These are phyloP conservation scores for Litchi chinensis DNA, from an alignment of 345 rosid species.

Conservation along the genomic window DNA sequence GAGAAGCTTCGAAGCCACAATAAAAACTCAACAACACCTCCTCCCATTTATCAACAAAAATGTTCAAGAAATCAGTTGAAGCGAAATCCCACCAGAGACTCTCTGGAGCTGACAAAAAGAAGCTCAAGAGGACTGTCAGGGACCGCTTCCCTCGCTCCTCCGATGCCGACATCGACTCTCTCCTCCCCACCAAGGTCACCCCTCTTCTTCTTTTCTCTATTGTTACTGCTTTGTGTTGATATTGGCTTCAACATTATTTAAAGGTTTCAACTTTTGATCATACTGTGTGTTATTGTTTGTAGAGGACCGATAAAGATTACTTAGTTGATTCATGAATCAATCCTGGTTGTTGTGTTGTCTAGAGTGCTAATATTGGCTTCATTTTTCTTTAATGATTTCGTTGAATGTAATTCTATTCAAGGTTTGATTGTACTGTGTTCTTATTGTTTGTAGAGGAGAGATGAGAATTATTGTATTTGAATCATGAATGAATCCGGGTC, in stretches of 20 bases:
- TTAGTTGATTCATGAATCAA: too few species aligned
- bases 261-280: too few species aligned
- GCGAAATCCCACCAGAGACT: constrained; percentile 91
- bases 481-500: not conserved
- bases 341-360: not conserved
- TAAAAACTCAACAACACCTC: too few species aligned
- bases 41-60: constrained; percentile 14
- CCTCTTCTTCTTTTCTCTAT: not conserved
- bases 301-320: too few species aligned
- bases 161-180: constrained; percentile 66
- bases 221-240: not conserved
- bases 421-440: not conserved
- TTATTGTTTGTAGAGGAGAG: not conserved
- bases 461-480: not conserved
- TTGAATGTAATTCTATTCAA: not conserved
- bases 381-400: not conserved
- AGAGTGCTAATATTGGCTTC: not conserved
- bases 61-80: constrained; percentile 95
- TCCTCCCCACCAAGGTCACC: constrained; percentile 83
- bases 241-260: too few species aligned
- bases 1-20: too few species aligned
- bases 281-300: not conserved
- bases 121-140: constrained; percentile 70
- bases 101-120: constrained; percentile 94
- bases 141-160: constrained; percentile 68